Percentiles rank a stretch among this genome's conserved stretches.
These are phyloP conservation scores for Entophlyctis luteolus DNA, from an alignment of 192 early-diverging fungal genomes.

Conservation along the genomic window DNA sequence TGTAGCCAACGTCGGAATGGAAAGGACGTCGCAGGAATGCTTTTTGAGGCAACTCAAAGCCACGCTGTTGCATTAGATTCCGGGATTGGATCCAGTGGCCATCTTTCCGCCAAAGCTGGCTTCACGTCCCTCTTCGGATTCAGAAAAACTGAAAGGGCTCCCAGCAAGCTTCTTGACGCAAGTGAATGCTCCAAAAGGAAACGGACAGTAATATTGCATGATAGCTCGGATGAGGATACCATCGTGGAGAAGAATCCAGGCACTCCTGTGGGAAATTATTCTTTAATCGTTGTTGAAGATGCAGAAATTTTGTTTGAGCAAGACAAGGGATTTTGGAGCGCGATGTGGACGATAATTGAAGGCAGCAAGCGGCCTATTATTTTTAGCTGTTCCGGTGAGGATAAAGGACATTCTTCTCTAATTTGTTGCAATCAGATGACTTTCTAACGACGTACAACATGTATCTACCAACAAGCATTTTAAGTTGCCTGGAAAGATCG, in stretches of 20 bases:
- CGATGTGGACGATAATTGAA: slow-evolving; percentile 62
- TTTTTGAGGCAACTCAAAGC: slow-evolving; percentile 70
- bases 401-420: neutral
- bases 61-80: slow-evolving; percentile 57
- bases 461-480: neutral
- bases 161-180: neutral
- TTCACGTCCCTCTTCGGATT: neutral
- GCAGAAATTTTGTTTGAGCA: slow-evolving; percentile 77
- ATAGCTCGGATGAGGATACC: slow-evolving; percentile 1
- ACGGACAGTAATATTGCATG: neutral
- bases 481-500: neutral
- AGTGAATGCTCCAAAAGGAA: slow-evolving; percentile 10
- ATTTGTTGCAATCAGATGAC: slow-evolving; percentile 11
- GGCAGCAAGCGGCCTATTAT: slow-evolving; percentile 76
- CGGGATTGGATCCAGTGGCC: neutral
- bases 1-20: slow-evolving; percentile 63
- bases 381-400: slow-evolving; percentile 67
- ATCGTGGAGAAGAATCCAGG: neutral
- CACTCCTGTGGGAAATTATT: slow-evolving; percentile 33
- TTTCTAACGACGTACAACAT: slow-evolving; percentile 6
- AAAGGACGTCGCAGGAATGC: slow-evolving; percentile 60
- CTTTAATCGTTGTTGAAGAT: slow-evolving; percentile 79
- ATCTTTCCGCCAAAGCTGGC: neutral
- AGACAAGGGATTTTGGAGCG: slow-evolving; percentile 75
- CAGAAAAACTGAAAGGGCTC: neutral